Percentiles rank a stretch among this genome's conserved stretches.
These are phyloP conservation scores for Phytopythium vexans DNA, from an alignment of 352 stramenopile species.

Conservation along the genomic window DNA sequence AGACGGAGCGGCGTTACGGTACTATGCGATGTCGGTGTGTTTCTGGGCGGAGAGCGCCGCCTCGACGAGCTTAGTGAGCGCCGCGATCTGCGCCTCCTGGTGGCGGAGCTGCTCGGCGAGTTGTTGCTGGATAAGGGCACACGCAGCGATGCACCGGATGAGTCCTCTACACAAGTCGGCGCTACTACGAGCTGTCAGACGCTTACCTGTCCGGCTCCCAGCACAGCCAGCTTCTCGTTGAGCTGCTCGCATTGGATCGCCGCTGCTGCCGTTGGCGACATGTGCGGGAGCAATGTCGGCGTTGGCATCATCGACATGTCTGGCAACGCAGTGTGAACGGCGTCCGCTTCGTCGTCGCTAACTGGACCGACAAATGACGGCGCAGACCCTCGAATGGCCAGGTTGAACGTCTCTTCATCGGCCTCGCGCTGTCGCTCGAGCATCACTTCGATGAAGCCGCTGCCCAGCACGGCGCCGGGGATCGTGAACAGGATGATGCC, in stretches of 20 bases:
- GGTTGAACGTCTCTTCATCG: constrained; percentile 35
- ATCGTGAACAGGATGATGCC: constrained; percentile 66
- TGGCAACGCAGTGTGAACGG: constrained; percentile 6
- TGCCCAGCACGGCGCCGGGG: constrained; percentile 50
- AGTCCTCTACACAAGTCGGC: neutral
- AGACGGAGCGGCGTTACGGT: too few relatives aligned
- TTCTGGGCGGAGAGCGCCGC: constrained; percentile 10
- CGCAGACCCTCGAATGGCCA: constrained; percentile 15
- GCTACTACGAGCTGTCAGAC: neutral
- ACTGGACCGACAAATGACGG: constrained; percentile 18
- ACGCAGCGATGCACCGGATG: neutral
- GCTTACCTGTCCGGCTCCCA: constrained; percentile 32
- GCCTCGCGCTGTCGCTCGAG: constrained; percentile 55
- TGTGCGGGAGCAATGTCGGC: neutral
- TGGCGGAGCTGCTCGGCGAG: constrained; percentile 26
- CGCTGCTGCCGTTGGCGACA: constrained; percentile 20
- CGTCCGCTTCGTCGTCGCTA: constrained; percentile 14
- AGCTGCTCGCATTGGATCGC: constrained; percentile 24
- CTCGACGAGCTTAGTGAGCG: constrained; percentile 31
- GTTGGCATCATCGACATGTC: neutral
- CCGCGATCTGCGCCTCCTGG: constrained; percentile 41
- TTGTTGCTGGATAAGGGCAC: constrained; percentile 17
- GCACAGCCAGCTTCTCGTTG: constrained; percentile 27
- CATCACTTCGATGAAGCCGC: constrained; percentile 70
- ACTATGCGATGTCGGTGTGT: neutral